Base-by-base conservation (phyloP, 257 asterid genomes). In the Ocimum tenuiflorum region DNA sequence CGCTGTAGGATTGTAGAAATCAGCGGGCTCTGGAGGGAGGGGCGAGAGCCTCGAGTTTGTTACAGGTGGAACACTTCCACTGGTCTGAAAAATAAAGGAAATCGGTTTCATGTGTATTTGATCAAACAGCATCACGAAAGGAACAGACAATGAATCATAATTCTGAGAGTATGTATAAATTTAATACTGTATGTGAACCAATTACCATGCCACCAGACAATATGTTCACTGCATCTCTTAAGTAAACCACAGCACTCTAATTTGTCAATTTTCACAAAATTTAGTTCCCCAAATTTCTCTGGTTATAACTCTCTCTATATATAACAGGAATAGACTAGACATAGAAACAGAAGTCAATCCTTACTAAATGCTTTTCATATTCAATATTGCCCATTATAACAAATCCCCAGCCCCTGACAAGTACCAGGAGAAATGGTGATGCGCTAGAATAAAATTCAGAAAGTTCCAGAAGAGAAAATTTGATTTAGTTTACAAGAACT, bases 11-110 rank as follows among this genome's bases (percentile, higher is more conserved):
- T 86, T 87, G 82, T 89, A 89, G 78, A 87, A 89, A 75, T 79
- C 97, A 31, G 96, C 97, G 71, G 97, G 99, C 69, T 92, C 99
- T 18, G 91, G 96, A 41, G 95, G 95, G 73, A 92, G 97, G 50
- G 97, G 99, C 48, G 96, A 81, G 68, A 92, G 94, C 76, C 95
- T 87, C 27, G 98, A 85, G 86, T 85, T 85, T 65, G 96, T 66
- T 15, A 74, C 96, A 33, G 97, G 80, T 63, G 99, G 94, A 46
- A 86, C 94, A 50, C 80, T 87, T 54, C 87, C 91, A 65, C 85
- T 48, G 52, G 59, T 52, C 98, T 91, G 90, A 47, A 77, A 81
- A 54, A 38, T 14, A 42, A 49, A 69, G 14, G 56, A 60, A 49
- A 29, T 27, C 39, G 22, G 61, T 15, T 33, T 46, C 23, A 24